Evolutionary conservation across 106 monocot genomes (phyloP).

Genomic region (Chionographis japonica): DNA sequence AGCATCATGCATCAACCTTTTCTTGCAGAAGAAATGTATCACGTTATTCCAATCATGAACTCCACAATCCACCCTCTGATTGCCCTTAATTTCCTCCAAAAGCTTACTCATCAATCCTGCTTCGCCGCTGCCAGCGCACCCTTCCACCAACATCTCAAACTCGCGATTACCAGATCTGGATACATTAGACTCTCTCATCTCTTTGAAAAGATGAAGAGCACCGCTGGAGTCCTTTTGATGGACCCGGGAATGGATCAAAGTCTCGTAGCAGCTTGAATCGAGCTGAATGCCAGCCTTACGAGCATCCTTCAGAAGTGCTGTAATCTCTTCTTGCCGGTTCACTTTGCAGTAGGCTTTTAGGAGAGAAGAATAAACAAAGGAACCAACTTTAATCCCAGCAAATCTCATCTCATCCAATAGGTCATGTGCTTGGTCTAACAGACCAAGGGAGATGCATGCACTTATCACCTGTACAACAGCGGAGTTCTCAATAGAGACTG

Average conservation of each 20-base stretch:
- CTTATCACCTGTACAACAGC: slow-evolving; percentile 73
- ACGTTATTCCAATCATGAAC: slow-evolving; percentile 88
- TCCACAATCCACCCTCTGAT: slow-evolving; percentile 36
- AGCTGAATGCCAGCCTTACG: slow-evolving; percentile 78
- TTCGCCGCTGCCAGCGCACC: slow-evolving; percentile 30
- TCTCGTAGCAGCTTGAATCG: slow-evolving; percentile 73
- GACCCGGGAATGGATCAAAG: slow-evolving; percentile 48
- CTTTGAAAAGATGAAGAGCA: slow-evolving; percentile 62
- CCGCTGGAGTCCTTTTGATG: slow-evolving; percentile 40
- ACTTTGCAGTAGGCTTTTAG: slow-evolving; percentile 80
- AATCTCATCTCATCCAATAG: slow-evolving; percentile 92
- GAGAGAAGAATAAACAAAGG: slow-evolving; percentile 68
- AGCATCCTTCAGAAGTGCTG: slow-evolving; percentile 65
- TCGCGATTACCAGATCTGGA: slow-evolving; percentile 31
- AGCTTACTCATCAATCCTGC: slow-evolving; percentile 59
- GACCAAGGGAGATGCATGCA: slow-evolving; percentile 64
- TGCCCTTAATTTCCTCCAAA: slow-evolving; percentile 69
- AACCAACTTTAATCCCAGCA: slow-evolving; percentile 62
- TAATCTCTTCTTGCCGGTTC: slow-evolving; percentile 51
- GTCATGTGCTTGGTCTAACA: slow-evolving; percentile 88
- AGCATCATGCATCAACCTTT: slow-evolving; percentile 86
- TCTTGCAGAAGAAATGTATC: slow-evolving; percentile 98
- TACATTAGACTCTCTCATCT: slow-evolving; percentile 65
- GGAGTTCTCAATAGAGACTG: slow-evolving; percentile 65
- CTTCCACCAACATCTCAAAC: slow-evolving; percentile 50